phyloP scores from a whole-genome alignment of 1,284 basidiomycete species.

The Apiotrichum domesticum region DNA sequence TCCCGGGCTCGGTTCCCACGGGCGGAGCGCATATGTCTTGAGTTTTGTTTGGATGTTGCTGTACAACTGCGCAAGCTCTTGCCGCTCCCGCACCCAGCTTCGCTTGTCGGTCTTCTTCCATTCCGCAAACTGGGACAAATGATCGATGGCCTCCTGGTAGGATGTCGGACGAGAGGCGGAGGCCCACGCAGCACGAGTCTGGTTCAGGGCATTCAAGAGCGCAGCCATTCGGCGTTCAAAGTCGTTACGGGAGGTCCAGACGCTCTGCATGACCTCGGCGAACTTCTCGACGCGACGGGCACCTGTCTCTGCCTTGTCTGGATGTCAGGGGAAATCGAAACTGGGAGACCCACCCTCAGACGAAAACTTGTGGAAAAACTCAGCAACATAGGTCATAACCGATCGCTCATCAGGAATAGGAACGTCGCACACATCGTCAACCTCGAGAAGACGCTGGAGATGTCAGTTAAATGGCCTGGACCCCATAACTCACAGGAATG shows the following conservation, averaged over 20 bases:
- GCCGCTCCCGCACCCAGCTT: slow-evolving; percentile 80
- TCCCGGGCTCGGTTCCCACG: slow-evolving; percentile 73
- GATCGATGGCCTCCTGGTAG: slow-evolving; percentile 74
- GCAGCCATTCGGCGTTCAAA: slow-evolving; percentile 74
- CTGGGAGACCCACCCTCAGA: slow-evolving; percentile 66
- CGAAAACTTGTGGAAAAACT: slow-evolving; percentile 96
- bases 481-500: slow-evolving; percentile 64
- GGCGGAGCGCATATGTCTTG: slow-evolving; percentile 76
- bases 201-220: slow-evolving; percentile 59
- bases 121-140: slow-evolving; percentile 64
- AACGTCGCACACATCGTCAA: slow-evolving; percentile 90
- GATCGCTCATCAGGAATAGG: slow-evolving; percentile 85
- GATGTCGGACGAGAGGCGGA: slow-evolving; percentile 60
- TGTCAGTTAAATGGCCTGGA: neutral
- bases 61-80: slow-evolving; percentile 80
- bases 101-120: slow-evolving; percentile 86
- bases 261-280: slow-evolving; percentile 79
- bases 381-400: slow-evolving; percentile 64
- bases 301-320: slow-evolving; percentile 91
- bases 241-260: slow-evolving; percentile 58
- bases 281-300: slow-evolving; percentile 92
- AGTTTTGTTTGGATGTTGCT: slow-evolving; percentile 93
- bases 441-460: slow-evolving; percentile 81
- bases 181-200: slow-evolving; percentile 62
- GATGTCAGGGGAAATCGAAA: neutral